A percentile compares a stretch with the other conserved stretches of the same genome.
These are phyloP conservation scores for Paraphoma chrysanthemicola DNA, from an alignment of 2,329 filamentous ascomycete species.

Conservation along the genomic window DNA sequence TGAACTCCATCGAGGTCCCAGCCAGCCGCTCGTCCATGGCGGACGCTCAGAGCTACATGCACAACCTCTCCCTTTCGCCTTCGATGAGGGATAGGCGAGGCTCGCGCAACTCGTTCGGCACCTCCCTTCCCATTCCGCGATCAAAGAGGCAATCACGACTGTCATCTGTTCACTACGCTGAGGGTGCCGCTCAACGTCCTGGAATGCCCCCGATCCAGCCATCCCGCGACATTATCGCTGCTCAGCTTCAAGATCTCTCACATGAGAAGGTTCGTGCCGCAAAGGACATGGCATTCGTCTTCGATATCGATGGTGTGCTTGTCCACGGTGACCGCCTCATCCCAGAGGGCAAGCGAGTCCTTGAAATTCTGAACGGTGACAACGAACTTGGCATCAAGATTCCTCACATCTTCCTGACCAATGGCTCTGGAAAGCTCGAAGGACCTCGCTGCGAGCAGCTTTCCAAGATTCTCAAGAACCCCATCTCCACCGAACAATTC, in stretches of 20 bases:
- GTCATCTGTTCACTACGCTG: slow-evolving; percentile 64
- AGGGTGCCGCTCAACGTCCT: slow-evolving; percentile 57
- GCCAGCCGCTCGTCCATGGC: slow-evolving; percentile 72
- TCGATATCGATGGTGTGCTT: slow-evolving; percentile 78
- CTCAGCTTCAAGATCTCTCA: slow-evolving; percentile 73
- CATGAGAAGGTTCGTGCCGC: slow-evolving; percentile 70
- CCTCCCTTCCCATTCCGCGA: slow-evolving; percentile 74
- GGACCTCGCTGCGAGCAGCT: slow-evolving; percentile 70
- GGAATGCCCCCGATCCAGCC: slow-evolving; percentile 67
- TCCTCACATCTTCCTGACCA: slow-evolving; percentile 76
- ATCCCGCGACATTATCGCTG: slow-evolving; percentile 71
- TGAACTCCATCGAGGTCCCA: slow-evolving; percentile 70
- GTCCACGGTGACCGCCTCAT: slow-evolving; percentile 76
- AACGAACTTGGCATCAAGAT: slow-evolving; percentile 82
- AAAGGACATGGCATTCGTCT: slow-evolving; percentile 84
- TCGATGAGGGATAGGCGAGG: slow-evolving; percentile 72
- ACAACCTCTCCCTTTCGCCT: slow-evolving; percentile 71
- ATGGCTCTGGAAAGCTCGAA: slow-evolving; percentile 76
- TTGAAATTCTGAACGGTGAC: slow-evolving; percentile 76
- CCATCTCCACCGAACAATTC: slow-evolving; percentile 75
- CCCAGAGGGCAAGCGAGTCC: slow-evolving; percentile 68
- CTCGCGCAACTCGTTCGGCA: slow-evolving; percentile 78
- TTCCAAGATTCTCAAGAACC: slow-evolving; percentile 68
- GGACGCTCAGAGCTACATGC: slow-evolving; percentile 74
- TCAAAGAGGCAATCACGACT: slow-evolving; percentile 73